Evolutionary conservation across 352 stramenopile species (phyloP).

Genomic region (Phytophthora brassicae): DNA sequence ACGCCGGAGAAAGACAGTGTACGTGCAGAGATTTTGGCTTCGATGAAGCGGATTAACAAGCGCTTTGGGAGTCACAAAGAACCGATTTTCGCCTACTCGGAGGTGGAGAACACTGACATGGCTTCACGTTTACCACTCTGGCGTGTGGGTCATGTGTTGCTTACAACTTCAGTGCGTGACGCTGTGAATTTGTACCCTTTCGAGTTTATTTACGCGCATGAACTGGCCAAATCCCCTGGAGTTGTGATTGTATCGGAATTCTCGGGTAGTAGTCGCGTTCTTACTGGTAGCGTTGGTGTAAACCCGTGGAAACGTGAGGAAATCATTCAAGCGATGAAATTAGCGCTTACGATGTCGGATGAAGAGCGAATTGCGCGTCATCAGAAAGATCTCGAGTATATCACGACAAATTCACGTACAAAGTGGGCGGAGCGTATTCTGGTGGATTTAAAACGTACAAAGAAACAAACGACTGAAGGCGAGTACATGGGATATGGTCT

Average conservation of each 20-base stretch:
- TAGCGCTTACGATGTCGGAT: conserved; percentile 70
- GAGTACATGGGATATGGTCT: conserved; percentile 94
- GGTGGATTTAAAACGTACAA: conserved; percentile 96
- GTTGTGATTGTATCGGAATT: conserved; percentile 98
- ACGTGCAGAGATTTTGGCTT: conserved; percentile 56
- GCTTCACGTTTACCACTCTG: conserved; percentile 71
- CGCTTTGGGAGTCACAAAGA: conserved; percentile 49
- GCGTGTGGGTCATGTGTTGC: conserved; percentile 68
- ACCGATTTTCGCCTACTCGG: conserved; percentile 66
- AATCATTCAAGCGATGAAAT: conserved; percentile 71
- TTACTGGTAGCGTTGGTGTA: conserved; percentile 95
- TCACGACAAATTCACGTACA: conserved; percentile 93
- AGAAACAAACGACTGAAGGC: conserved; percentile 84
- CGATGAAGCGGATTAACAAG: conserved; percentile 76
- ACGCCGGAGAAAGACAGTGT: conserved; percentile 71
- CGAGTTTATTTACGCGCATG: conserved; percentile 86
- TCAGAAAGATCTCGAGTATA: conserved; percentile 90
- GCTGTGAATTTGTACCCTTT: conserved; percentile 86
- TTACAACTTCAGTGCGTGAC: conserved; percentile 80
- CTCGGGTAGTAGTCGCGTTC: conserved; percentile 94
- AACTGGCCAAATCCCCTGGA: conserved; percentile 74
- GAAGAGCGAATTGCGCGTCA: conserved; percentile 75
- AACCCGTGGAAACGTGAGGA: conserved; percentile 98
- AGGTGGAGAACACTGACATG: conserved; percentile 84
- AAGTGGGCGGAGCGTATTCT: conserved; percentile 98